These are phyloP conservation scores for Arthroderma sp. DNA, from an alignment of 2,329 filamentous ascomycete genomes.

Conservation along the genomic window DNA sequence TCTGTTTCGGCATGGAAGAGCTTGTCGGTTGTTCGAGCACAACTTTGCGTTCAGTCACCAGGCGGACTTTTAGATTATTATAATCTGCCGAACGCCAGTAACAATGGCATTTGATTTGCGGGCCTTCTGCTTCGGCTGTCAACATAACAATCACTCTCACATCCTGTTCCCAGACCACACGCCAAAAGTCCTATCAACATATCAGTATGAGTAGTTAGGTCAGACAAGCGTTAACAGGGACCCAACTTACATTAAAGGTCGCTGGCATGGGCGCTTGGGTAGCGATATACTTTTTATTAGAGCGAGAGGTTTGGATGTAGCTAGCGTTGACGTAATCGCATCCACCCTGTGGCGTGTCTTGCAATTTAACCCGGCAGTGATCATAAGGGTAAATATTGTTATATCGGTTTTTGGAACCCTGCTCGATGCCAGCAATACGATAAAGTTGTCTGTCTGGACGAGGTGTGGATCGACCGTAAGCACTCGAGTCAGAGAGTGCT, in stretches of 20 bases:
- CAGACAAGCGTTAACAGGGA: not conserved
- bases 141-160: conserved; percentile 92
- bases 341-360: conserved; percentile 49
- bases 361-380: conserved; percentile 72
- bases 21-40: conserved; percentile 45
- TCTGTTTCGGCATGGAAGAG: conserved; percentile 9
- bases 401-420: conserved; percentile 90
- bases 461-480: conserved; percentile 39
- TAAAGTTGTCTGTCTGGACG: conserved; percentile 35
- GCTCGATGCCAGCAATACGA: conserved; percentile 82
- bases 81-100: conserved; percentile 79
- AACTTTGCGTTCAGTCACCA: conserved; percentile 69
- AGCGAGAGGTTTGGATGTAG: conserved; percentile 64
- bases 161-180: conserved; percentile 92
- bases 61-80: conserved; percentile 60
- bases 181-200: conserved; percentile 75
- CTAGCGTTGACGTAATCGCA: conserved; percentile 97
- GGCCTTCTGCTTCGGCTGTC: conserved; percentile 84
- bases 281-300: conserved; percentile 87
- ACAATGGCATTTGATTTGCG: conserved; percentile 85
- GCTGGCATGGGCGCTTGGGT: conserved; percentile 86
- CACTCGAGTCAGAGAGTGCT: conserved; percentile 48
- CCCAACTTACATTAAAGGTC: conserved; percentile 64
- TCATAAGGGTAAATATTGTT: conserved; percentile 97
- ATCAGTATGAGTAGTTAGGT: conserved; percentile 16